A percentile compares a stretch with the other conserved stretches of the same genome.
Conservation (phyloP, 2,329 filamentous ascomycete genomes). For the Pseudogymnoascus sp. region DNA sequence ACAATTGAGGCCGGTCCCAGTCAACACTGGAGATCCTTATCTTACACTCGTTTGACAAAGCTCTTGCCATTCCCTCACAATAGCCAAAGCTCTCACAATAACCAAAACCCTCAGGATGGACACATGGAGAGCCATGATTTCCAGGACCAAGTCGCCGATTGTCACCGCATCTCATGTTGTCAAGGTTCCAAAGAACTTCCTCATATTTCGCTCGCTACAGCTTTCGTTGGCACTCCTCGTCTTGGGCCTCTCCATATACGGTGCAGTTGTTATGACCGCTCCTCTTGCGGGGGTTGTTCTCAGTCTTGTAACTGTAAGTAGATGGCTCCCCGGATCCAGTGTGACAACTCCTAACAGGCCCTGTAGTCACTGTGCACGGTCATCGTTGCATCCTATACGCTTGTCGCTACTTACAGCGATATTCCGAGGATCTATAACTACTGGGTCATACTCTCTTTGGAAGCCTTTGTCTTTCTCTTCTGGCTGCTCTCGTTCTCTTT, state of each 20-base stretch:
- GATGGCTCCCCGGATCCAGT: not conserved
- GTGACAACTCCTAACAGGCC: not conserved
- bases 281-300: not conserved
- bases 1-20: not conserved
- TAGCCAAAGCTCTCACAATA: not conserved
- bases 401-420: not conserved
- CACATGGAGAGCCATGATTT: not conserved
- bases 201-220: not conserved
- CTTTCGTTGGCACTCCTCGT: not conserved
- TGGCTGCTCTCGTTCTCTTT: not conserved
- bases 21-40: not conserved
- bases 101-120: not conserved
- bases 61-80: not conserved
- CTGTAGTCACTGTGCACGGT: not conserved
- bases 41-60: not conserved
- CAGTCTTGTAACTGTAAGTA: not conserved
- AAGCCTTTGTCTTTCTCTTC: not conserved
- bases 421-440: not conserved
- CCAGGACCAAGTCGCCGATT: not conserved
- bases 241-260: not conserved
- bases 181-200: not conserved
- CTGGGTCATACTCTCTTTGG: not conserved
- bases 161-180: not conserved
- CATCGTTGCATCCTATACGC: not conserved
- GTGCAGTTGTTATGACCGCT: not conserved